Evolutionary conservation across 2,329 filamentous ascomycete genomes (phyloP).

Genomic region (Phialophora macrospora): DNA sequence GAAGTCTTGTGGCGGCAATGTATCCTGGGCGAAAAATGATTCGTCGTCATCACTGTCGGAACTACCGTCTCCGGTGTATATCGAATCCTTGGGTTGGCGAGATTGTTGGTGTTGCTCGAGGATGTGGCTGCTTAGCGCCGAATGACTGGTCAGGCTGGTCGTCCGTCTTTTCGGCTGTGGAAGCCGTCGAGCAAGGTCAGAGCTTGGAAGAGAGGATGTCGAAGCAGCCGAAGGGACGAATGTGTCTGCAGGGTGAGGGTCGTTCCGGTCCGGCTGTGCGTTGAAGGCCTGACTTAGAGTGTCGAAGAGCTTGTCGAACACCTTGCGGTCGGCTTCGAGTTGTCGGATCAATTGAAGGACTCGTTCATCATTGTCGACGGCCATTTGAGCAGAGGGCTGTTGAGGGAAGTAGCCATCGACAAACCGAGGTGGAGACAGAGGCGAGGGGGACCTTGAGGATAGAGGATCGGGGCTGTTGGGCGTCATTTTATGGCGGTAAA

Average conservation of each 20-base stretch:
- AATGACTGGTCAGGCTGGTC: conserved; percentile 2
- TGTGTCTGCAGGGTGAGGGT: conserved; percentile 10
- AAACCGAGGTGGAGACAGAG: conserved; percentile 19
- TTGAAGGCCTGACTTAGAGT: conserved; percentile 35
- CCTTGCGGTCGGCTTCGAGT: conserved; percentile 36
- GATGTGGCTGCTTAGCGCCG: conserved; percentile 14
- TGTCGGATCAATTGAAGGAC: conserved; percentile 36
- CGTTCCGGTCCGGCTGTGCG: conserved; percentile 13
- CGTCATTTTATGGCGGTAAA: conserved; percentile 23
- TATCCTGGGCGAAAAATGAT: conserved; percentile 48
- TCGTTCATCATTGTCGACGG: conserved; percentile 34
- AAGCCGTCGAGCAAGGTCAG: conserved; percentile 7
- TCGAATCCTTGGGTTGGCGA: conserved; percentile 35
- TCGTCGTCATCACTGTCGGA: conserved; percentile 48
- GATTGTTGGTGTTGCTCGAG: conserved; percentile 24
- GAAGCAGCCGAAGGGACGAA: conserved; percentile 17
- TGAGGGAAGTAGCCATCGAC: conserved; percentile 31
- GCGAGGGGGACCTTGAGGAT: conserved; percentile 16
- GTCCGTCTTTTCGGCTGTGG: conserved; percentile 3
- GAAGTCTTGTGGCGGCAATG: conserved; percentile 48
- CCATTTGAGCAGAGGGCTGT: conserved; percentile 31
- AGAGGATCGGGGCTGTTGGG: conserved; percentile 9
- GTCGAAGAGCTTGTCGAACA: conserved; percentile 36
- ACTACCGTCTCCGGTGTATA: conserved; percentile 43
- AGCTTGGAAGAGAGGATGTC: conserved; percentile 12